Evolutionary conservation across 2,329 filamentous ascomycete genomes (phyloP).

Genomic region (Stachybotrys echinatus): DNA sequence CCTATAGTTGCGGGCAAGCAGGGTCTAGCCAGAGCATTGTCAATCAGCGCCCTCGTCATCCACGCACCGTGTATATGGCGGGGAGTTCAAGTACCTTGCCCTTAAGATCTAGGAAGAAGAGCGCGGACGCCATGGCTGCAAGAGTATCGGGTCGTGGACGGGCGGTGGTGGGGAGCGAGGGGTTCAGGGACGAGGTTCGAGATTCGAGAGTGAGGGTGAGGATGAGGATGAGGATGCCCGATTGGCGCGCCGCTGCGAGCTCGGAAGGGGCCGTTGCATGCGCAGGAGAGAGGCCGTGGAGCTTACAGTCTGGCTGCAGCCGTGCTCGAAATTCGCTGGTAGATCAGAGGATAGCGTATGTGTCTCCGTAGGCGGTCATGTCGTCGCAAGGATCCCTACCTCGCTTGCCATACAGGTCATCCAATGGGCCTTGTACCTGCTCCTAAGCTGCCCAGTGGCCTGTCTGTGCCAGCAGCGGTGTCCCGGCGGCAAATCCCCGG

Average conservation of each 20-base stretch:
- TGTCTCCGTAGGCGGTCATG: slow-evolving; percentile 19
- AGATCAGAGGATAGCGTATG: slow-evolving; percentile 6
- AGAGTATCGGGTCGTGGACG: slow-evolving; percentile 15
- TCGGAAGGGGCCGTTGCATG: slow-evolving; percentile 11
- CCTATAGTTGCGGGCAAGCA: slow-evolving; percentile 95
- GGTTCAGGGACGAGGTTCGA: slow-evolving; percentile 3
- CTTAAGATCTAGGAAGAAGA: slow-evolving; percentile 99
- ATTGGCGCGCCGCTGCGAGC: slow-evolving; percentile 16
- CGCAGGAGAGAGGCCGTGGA: neutral
- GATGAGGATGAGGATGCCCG: slow-evolving; percentile 17
- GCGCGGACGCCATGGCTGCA: slow-evolving; percentile 79
- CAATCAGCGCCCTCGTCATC: neutral
- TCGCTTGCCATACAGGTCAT: neutral
- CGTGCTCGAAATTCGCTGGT: slow-evolving; percentile 2
- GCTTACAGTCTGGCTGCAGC: neutral
- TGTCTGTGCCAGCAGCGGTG: neutral
- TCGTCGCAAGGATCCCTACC: slow-evolving; percentile 7
- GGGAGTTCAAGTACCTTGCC: slow-evolving; percentile 71
- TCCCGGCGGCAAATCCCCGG: slow-evolving; percentile 3
- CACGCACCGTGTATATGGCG: too few species aligned
- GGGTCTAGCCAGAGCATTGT: slow-evolving; percentile 59
- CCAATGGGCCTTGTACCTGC: neutral
- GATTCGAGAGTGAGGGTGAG: slow-evolving; percentile 13
- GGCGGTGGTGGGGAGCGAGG: slow-evolving; percentile 15
- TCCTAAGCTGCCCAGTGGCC: neutral